Conservation (phyloP, 2,329 filamentous ascomycete species). For the Gnomoniopsis smithogilvyi region DNA sequence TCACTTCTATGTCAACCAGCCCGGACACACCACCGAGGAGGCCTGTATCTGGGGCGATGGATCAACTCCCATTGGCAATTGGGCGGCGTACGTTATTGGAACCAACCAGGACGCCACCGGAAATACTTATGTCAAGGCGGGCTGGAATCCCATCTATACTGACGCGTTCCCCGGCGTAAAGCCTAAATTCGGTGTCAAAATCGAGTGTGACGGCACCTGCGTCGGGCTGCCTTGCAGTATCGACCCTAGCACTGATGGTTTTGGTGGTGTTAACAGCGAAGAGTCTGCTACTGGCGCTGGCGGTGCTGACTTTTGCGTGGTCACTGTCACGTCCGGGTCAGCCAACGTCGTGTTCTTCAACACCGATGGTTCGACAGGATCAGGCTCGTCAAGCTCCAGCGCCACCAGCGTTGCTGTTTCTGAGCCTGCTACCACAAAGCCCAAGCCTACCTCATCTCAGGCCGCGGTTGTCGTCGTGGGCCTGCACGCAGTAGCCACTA, state of each 20-base stretch:
- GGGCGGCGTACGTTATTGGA: conserved; percentile 73
- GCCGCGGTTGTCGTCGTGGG: background rate
- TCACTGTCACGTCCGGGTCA: conserved; percentile 67
- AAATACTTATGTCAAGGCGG: conserved; percentile 70
- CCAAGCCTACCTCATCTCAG: conserved; percentile 21
- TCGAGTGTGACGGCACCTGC: conserved; percentile 67
- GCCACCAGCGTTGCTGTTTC: conserved; percentile 19
- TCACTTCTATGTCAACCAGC: conserved; percentile 79
- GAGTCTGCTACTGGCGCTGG: conserved; percentile 59
- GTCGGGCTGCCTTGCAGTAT: conserved; percentile 74
- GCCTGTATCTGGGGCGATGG: conserved; percentile 71
- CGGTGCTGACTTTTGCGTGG: conserved; percentile 70
- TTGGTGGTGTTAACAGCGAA: conserved; percentile 58
- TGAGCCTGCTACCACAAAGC: conserved; percentile 19
- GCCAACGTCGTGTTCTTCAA: conserved; percentile 65
- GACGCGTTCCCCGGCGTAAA: conserved; percentile 51
- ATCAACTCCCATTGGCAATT: conserved; percentile 66
- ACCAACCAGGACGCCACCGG: conserved; percentile 66
- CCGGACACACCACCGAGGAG: conserved; percentile 55
- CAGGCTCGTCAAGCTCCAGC: conserved; percentile 21
- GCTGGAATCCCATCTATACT: conserved; percentile 74
- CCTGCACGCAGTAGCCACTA: background rate
- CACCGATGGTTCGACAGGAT: conserved; percentile 37
- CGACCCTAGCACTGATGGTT: conserved; percentile 52
- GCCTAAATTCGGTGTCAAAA: conserved; percentile 65